Conservation (phyloP, 164 flowering plant species). For the Umbellularia californica region DNA sequence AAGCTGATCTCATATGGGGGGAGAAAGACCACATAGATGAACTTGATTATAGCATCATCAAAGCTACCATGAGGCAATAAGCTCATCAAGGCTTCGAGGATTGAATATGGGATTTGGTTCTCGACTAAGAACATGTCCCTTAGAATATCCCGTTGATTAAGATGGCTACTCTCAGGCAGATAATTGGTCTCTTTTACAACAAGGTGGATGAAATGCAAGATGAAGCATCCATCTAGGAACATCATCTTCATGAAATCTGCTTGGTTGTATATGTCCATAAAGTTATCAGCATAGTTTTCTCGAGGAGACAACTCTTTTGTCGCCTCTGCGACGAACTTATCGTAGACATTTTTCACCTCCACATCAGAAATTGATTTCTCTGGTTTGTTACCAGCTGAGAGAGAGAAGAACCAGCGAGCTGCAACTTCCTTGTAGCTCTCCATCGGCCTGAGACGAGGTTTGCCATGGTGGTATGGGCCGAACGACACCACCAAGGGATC, state of each 20-base stretch:
- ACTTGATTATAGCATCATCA: background rate
- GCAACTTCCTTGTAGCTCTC: slow-evolving; percentile 16
- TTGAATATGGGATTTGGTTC: background rate
- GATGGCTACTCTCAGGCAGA: background rate
- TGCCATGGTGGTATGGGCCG: slow-evolving; percentile 21
- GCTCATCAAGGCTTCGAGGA: background rate
- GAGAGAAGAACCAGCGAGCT: background rate
- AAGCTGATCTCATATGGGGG: background rate
- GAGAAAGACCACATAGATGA: background rate
- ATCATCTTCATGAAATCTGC: slow-evolving; percentile 8
- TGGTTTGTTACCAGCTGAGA: background rate
- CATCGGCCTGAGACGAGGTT: slow-evolving; percentile 11
- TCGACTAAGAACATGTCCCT: background rate
- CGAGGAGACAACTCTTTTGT: background rate
- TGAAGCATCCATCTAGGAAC: slow-evolving; percentile 24
- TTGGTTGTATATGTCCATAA: background rate
- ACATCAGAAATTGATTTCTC: background rate
- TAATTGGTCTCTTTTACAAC: background rate
- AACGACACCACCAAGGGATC: slow-evolving; percentile 15
- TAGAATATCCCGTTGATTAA: background rate
- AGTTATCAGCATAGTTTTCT: background rate
- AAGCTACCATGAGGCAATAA: background rate
- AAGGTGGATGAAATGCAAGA: slow-evolving; percentile 7
- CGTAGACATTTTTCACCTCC: background rate
- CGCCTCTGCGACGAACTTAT: background rate